A percentile compares a stretch with the other conserved stretches of the same genome.
Conservation (phyloP, 2,329 filamentous ascomycete species). For the Aspergillus intermedius region DNA sequence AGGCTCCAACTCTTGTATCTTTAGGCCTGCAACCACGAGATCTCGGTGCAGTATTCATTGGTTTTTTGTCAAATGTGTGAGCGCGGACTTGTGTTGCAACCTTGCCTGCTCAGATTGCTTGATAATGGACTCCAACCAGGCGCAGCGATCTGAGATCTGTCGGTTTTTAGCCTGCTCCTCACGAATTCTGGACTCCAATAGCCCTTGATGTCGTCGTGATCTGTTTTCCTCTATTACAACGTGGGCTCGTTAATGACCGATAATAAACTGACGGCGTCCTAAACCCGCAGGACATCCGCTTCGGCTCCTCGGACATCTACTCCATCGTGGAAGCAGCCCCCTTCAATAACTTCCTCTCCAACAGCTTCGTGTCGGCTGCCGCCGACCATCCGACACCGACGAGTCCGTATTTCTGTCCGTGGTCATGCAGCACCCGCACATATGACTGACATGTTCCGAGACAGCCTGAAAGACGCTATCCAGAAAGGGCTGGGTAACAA, state of each 20-base stretch:
- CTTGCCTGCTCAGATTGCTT: too few species aligned
- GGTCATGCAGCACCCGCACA: slow-evolving; percentile 52
- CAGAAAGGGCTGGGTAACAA: slow-evolving; percentile 60
- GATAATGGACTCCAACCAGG: too few species aligned
- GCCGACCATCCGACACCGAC: slow-evolving; percentile 54
- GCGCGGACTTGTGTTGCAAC: too few species aligned
- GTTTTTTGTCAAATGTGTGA: too few species aligned
- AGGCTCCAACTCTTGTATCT: too few species aligned
- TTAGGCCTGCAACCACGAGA: too few species aligned
- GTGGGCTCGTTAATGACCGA: neutral
- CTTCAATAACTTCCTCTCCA: slow-evolving; percentile 58
- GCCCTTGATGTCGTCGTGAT: neutral
- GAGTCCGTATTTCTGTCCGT: slow-evolving; percentile 56
- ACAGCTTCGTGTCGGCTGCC: slow-evolving; percentile 73
- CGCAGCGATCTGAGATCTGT: too few species aligned
- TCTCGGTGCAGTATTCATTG: too few species aligned
- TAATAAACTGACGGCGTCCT: slow-evolving; percentile 59
- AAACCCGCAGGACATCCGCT: slow-evolving; percentile 74
- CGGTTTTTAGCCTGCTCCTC: too few species aligned
- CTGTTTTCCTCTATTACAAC: neutral
- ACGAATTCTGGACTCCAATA: neutral
- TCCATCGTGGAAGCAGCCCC: slow-evolving; percentile 52
- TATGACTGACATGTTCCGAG: slow-evolving; percentile 52
- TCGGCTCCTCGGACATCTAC: slow-evolving; percentile 76
- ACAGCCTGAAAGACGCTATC: slow-evolving; percentile 59